Base-by-base conservation (phyloP, 2,329 filamentous ascomycete species). In the Fusarium veterinarium region DNA sequence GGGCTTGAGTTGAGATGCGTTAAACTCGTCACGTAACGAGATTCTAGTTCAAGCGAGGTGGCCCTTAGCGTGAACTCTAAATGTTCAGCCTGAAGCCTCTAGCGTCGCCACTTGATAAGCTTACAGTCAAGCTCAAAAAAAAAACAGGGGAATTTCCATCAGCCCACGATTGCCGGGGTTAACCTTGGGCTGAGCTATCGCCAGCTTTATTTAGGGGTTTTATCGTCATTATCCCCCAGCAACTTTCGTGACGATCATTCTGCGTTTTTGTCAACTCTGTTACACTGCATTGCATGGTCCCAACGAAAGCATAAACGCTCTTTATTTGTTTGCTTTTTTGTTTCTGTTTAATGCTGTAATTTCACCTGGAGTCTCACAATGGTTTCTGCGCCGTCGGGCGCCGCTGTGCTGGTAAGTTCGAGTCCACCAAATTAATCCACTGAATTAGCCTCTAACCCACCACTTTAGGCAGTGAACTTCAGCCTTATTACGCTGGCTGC, bases 361-460 rank as follows among this genome's bases (percentile, higher is more conserved):
- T 35, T 14, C 11, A 11, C 28, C n/a, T 53, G 14, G 13, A n/a
- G 23, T 28, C 16, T 51, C 23, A 25, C 20, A 17, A 68, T 68
- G 65, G 23, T 44, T n/a, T 19, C 56, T 12, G 64, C 65, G 49
- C 65, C 65, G 14, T 68, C 64, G 19, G 65, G 42, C 35, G 65
- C 56, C 23, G 42, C 65, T 19, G 65, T 68, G n/a, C 42, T 68
- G 42, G 65, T 68, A 37, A 23, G 48, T 16, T 6, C 16, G n/a
- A 33, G 14, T 10, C 25, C 35, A 30, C 51, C 28, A 41, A 46
- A n/a, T 30, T 12, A 28, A 46, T 23, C 53, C 53, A 28, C 30
- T 28, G 53, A 35, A 46, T 46, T 46, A 46, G 40, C 17, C 38
- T 35, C 30, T 46, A 23, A 56, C 12, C 23, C 31, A 14, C 19